These are phyloP conservation scores for Hypoxylon sp. DNA, from an alignment of 2,329 filamentous ascomycete genomes.

Conservation along the genomic window DNA sequence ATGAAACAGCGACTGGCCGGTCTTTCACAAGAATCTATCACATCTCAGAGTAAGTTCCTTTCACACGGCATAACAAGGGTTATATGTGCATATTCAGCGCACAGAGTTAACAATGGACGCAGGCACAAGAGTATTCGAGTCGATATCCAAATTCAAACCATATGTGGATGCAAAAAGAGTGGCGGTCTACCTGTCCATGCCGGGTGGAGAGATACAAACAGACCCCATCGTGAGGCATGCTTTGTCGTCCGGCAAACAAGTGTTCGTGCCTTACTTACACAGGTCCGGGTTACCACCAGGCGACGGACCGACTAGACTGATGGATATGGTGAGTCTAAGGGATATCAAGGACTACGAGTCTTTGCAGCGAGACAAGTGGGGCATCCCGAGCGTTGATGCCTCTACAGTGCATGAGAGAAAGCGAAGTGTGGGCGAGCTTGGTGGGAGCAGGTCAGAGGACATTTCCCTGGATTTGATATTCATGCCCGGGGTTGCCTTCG, in stretches of 20 bases:
- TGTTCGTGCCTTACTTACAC: constrained; percentile 93
- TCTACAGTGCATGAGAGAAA: constrained; percentile 75
- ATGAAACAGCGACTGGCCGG: constrained; percentile 77
- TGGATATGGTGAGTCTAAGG: constrained; percentile 93
- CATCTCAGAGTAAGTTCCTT: constrained; percentile 76
- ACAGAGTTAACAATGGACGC: constrained; percentile 24
- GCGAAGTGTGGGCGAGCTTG: constrained; percentile 79
- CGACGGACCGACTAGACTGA: constrained; percentile 75
- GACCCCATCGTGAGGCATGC: constrained; percentile 86
- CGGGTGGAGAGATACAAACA: constrained; percentile 87
- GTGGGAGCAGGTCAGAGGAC: constrained; percentile 59
- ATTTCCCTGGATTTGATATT: constrained; percentile 85
- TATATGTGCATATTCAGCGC: constrained; percentile 5
- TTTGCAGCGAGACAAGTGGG: constrained; percentile 86
- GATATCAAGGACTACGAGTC: constrained; percentile 83
- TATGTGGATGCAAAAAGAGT: constrained; percentile 83
- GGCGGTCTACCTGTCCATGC: constrained; percentile 95
- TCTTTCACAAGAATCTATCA: constrained; percentile 74
- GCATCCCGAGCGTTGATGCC: constrained; percentile 86
- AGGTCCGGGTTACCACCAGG: constrained; percentile 64
- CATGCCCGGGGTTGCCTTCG: constrained; percentile 94
- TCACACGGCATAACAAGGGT: neutral
- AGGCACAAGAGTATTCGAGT: constrained; percentile 77
- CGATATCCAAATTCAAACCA: constrained; percentile 76
- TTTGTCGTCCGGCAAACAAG: constrained; percentile 81